A percentile compares a stretch with the other conserved stretches of the same genome.
phyloP scores from a whole-genome alignment of 2,329 filamentous ascomycete genomes.

The Sporothrix inflata region DNA sequence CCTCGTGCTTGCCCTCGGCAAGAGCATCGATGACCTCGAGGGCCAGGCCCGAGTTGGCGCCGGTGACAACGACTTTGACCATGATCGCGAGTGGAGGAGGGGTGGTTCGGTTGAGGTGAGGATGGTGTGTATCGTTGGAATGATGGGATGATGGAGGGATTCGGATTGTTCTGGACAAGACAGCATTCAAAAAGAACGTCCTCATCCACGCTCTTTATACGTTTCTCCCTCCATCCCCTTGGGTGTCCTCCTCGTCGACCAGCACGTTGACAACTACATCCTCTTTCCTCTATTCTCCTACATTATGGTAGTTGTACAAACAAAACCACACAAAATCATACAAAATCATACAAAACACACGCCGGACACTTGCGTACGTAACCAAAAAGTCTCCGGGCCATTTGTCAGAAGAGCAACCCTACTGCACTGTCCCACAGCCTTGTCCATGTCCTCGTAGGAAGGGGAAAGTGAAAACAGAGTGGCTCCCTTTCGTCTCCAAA shows the following conservation, averaged over 20 bases:
- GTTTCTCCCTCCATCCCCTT: not conserved
- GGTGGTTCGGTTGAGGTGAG: not conserved
- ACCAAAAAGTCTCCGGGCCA: conserved; percentile 7
- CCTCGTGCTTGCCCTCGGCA: conserved; percentile 23
- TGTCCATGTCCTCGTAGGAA: too few relatives aligned
- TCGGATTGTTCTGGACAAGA: not conserved
- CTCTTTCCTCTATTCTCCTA: not conserved
- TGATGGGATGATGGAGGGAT: not conserved
- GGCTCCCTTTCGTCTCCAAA: too few relatives aligned
- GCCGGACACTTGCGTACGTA: not conserved
- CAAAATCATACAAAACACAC: too few relatives aligned
- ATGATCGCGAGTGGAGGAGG: not conserved
- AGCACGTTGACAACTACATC: not conserved
- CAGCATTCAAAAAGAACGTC: not conserved
- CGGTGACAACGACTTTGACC: conserved; percentile 27
- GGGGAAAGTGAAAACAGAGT: too few relatives aligned
- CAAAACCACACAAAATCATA: not conserved
- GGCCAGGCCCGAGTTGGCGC: conserved; percentile 26
- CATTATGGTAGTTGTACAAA: not conserved
- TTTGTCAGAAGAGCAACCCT: not conserved
- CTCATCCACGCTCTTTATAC: not conserved
- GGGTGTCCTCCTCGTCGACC: not conserved
- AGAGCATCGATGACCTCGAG: conserved; percentile 29
- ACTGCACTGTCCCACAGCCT: not conserved
- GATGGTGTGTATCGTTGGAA: not conserved